Base-by-base conservation (phyloP, 306 rosid genomes). In the Quercus engelmannii region DNA sequence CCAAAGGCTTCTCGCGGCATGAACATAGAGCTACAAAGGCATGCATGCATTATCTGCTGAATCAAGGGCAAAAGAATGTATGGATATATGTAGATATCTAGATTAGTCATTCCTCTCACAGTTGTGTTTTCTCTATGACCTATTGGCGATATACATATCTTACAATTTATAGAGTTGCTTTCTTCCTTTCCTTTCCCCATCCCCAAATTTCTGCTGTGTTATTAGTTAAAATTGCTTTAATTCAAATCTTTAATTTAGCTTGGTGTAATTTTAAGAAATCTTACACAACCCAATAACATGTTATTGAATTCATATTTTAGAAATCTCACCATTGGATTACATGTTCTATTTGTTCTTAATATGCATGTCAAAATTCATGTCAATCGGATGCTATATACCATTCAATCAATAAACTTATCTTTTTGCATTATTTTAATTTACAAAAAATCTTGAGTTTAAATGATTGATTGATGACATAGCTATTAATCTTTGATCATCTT, bases 1-100 rank as follows among this genome's bases (percentile, higher is more conserved):
- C 74, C 97, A 95, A 84, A 88, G 83, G 85, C 90, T 95, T 72
- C 86, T 93, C 43, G 93, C 99, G 15, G 97, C 94, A 0, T 93
- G 89, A 91, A 65, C 52, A 67, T 43, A 69, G 81, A 70, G 68
- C 35, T 15, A 43, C 18, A 75, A 72, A 74, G 63, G 46, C 71
- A 55, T 55, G 46, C 54, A 43, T n/a, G 82, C 55, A 25, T 23
- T 23, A 3, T 52, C 3, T 69, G 41, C 84, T 15, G 71, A 69
- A 69, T 46, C 3, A 31, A 19, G 58, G 80, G 68, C 74, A 65
- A 49, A 54, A 21, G 64, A 35, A 46, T 51, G 58, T 3, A 3
- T 6, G 70, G 70, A 21, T 15, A 64, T 68, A 74, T 76, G 69
- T 59, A 76, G 76, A 86, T 59, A n/a, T 76, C 77, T 76, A 26